Percentiles rank a stretch among this genome's conserved stretches.
phyloP scores from a whole-genome alignment of 2,329 filamentous ascomycete genomes.

The Aureobasidium sp. region DNA sequence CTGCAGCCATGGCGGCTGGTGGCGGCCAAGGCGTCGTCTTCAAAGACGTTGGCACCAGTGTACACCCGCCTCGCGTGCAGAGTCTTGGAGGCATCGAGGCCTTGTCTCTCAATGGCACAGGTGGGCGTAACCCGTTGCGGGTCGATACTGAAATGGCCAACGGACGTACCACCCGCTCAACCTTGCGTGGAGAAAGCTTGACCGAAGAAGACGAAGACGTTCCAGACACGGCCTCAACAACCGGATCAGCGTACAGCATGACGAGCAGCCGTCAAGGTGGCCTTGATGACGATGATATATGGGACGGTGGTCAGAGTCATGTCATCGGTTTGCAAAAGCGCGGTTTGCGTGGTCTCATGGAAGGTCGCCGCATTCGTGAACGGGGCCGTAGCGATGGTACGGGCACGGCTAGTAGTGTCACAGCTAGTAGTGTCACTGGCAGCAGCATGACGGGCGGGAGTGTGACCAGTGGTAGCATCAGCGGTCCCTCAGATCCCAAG shows the following conservation, averaged over 20 bases:
- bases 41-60: constrained; percentile 29
- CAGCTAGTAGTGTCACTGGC: not conserved
- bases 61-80: constrained; percentile 40
- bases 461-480: not conserved
- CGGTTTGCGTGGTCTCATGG: constrained; percentile 87
- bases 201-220: constrained; percentile 30
- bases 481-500: not conserved
- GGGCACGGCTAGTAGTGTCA: not conserved
- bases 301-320: constrained; percentile 73
- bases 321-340: constrained; percentile 95
- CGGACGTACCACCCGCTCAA: constrained; percentile 30
- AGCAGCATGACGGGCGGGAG: not conserved
- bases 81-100: constrained; percentile 35
- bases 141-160: constrained; percentile 46
- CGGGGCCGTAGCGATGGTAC: constrained; percentile 42
- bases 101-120: constrained; percentile 25
- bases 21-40: constrained; percentile 78
- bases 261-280: constrained; percentile 32
- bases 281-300: constrained; percentile 56
- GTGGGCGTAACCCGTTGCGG: constrained; percentile 32
- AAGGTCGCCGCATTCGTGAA: constrained; percentile 79
- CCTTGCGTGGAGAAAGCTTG: constrained; percentile 27
- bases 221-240: constrained; percentile 30
- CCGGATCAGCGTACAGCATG: constrained; percentile 26
- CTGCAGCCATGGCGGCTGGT: constrained; percentile 93